phyloP scores from a whole-genome alignment of 2,329 filamentous ascomycete species.

The Neonectria coccinea region DNA sequence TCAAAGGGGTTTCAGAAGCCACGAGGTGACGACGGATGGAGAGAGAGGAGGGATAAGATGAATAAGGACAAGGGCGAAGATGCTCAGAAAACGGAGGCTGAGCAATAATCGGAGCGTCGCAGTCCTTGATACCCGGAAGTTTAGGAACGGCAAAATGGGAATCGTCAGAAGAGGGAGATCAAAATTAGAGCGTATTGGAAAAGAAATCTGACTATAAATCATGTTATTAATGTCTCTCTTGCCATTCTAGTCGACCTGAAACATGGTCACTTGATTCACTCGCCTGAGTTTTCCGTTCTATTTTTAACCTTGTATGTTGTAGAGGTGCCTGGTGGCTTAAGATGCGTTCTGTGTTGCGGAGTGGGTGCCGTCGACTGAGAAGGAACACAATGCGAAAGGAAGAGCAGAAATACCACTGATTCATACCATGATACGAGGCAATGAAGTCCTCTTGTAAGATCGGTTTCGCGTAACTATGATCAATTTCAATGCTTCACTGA shows the following conservation, averaged over 20 bases:
- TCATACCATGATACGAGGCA: background rate
- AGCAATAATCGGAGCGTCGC: slow-evolving; percentile 13
- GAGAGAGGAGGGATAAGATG: slow-evolving; percentile 31
- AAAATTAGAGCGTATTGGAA: background rate
- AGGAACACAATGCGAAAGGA: no score
- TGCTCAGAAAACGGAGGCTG: slow-evolving; percentile 18
- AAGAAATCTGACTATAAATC: background rate
- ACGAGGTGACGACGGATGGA: slow-evolving; percentile 11
- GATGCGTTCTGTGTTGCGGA: background rate
- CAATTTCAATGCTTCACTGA: background rate
- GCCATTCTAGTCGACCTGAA: no score
- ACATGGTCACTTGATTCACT: background rate
- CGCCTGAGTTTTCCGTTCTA: no score
- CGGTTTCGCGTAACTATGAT: background rate
- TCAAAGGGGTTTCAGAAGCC: slow-evolving; percentile 17
- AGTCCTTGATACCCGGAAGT: slow-evolving; percentile 14
- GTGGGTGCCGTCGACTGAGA: no score
- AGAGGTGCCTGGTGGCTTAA: background rate
- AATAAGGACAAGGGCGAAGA: slow-evolving; percentile 26
- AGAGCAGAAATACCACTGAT: background rate
- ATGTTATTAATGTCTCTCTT: background rate
- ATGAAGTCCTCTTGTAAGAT: background rate
- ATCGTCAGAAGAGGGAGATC: background rate
- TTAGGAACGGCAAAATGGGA: slow-evolving; percentile 2
- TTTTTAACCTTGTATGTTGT: background rate